Evolutionary conservation across 1,284 basidiomycete genomes (phyloP), one percentile per base, ranked within the genome.

Genomic region (Omphalotus olearius): DNA sequence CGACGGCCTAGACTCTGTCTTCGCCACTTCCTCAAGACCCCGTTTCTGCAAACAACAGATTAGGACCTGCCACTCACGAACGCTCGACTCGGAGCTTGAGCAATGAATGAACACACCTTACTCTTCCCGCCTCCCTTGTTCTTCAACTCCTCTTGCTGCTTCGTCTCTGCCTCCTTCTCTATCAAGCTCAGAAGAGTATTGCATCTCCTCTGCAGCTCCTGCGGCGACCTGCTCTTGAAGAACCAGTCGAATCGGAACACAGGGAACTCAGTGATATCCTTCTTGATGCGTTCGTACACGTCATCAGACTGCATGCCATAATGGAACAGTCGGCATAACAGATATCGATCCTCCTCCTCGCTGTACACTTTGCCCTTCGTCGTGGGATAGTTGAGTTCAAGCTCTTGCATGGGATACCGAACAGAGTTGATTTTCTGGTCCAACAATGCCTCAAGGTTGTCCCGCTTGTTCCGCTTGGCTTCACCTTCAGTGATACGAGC

Each of bases 201-300:
- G 61, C 94, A 98, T 50, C 97, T 74, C 59, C 96, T 75, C 60
- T 88, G 85, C 55, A 99, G 73, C 73, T 99, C 97, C 62, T 92
- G 85, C 9, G 93, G 87, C 20, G 91, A 94, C 48, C 97, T 76
- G 57, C 88, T 92, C 76, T 98, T 98, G 79, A 99, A 93, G 75
- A 98, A 99, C 95, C 95, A 98, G 66, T 98, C 94, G 62, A 98
- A 97, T 48, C 93, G 76, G 74, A 99, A 99, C n/a, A 94, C 88
- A 0, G 93, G 93, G 70, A 93, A 96, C 67, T 95, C 92, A 37
- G 87, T 88, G 54, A 99, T 93, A 69, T 99, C 96, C 69, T 88
- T 85, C 78, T 98, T 98, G 73, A 99, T 98, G 47, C 86, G 74
- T 64, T 99, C 96, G 65, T 94, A 98, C 36, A 93, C 89, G 62